phyloP scores from a whole-genome alignment of 257 asterid species.

The Solanum paucissectum region DNA sequence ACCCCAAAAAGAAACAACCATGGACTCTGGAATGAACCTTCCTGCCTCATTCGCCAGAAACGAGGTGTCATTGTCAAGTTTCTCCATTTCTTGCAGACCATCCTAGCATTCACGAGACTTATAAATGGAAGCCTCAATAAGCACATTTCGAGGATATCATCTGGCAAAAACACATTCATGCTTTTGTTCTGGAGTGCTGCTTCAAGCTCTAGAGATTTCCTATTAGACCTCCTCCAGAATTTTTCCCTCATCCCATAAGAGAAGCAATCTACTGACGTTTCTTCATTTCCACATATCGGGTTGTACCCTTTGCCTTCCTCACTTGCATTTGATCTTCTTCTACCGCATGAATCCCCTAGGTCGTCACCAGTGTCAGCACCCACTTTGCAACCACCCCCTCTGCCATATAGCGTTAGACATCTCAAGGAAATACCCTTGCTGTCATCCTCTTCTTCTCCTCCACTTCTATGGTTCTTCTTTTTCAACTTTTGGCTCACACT shows the following conservation, averaged over 20 bases:
- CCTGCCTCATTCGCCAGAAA: constrained; percentile 71
- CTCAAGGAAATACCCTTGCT: constrained; percentile 47
- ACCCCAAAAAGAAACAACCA: constrained; percentile 86
- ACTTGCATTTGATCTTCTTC: constrained; percentile 61
- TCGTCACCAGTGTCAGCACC: constrained; percentile 80
- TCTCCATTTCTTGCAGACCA: constrained; percentile 93
- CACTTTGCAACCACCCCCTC: constrained; percentile 96
- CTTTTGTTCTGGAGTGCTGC: constrained; percentile 26
- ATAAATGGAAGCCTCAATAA: constrained; percentile 73
- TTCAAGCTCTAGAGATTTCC: constrained; percentile 19
- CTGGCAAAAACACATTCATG: constrained; percentile 62
- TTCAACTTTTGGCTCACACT: constrained; percentile 75
- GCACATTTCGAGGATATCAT: constrained; percentile 87
- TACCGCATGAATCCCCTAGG: constrained; percentile 32
- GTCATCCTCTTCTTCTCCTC: constrained; percentile 47
- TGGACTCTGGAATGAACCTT: constrained; percentile 54
- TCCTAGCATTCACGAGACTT: constrained; percentile 74
- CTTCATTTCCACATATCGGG: constrained; percentile 38
- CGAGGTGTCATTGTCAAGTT: constrained; percentile 52
- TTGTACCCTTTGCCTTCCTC: constrained; percentile 52
- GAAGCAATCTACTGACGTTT: constrained; percentile 59
- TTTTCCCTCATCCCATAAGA: constrained; percentile 56
- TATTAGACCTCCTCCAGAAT: constrained; percentile 39
- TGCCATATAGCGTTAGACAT: constrained; percentile 62
- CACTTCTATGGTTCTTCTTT: constrained; percentile 42